Evolutionary conservation across 1,284 basidiomycete species (phyloP), one percentile per base, ranked within the genome.

Genomic region (Trametes hirsuta): DNA sequence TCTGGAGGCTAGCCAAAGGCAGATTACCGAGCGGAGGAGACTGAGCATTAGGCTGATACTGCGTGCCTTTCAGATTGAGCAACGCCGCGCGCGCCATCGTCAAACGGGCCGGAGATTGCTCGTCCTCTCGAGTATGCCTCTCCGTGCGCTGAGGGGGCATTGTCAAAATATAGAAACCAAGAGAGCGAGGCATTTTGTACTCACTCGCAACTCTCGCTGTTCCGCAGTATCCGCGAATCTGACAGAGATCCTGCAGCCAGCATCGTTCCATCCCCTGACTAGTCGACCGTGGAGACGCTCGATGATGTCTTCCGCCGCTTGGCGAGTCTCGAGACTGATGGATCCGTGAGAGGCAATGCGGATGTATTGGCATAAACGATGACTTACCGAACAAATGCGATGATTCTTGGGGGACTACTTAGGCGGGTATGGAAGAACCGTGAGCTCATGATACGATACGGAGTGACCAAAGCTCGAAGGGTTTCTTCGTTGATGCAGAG

Each of bases 31-130:
- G 36, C 1, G 59, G 39, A 4, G 66, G 62, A 0, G 64, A 47
- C 3, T 45, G 51, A 6, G 11, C 40, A 3, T 51, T n/a, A 1
- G 63, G 53, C 18, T 68, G 65, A 14, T 69, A 68, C 65, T 88
- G 85, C 54, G 86, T 82, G 1, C 88, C 89, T 56, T 83, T 86
- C 42, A 91, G 78, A 69, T 90, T 91, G 52, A 91, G 81, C 15
- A 91, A 71, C 0, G 89, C 82, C 2, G 89, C 89, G 66, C 90
- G 88, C 0, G 89, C 89, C 67, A 91, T 90, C 8, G 88, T 90
- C 36, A 91, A 72, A 15, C 86, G 80, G 10, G 81, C 79, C 6
- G 87, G 83, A 5, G 85, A 84, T 47, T 79, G 76, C 30, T 88
- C 88, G 9, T 78, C 86, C 50, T 85, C 87, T 54, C 79, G 81